Evolutionary conservation across 495 filamentous ascomycete genomes (phyloP), one percentile per base, ranked within the genome.

Genomic region (Podospora tetraspora): DNA sequence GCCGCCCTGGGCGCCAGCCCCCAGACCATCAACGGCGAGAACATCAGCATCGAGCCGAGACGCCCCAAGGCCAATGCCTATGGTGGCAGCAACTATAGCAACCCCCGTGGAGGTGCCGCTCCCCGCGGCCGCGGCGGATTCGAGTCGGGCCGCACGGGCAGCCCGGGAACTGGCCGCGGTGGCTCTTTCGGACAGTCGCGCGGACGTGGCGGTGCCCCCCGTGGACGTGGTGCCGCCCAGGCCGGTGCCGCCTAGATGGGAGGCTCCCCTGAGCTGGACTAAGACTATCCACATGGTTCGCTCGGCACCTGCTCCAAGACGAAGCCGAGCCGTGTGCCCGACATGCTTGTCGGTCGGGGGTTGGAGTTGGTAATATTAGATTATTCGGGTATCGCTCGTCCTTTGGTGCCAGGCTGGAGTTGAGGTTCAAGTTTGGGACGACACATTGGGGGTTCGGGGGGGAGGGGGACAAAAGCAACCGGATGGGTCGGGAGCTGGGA

Each of bases 11-110:
- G 85, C 66, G 91, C 88, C 67, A 98, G 95, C 82, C 94, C 96
- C 11, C 93, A 95, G 81, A 84, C 85, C 60, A 87, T 99, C 64
- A 90, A 87, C 65, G 89, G 86, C 74, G 91, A 96, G 79, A 88
- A 87, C 72, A 87, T 99, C 71, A 79, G 84, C 66, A 91, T 99
- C 30, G 96, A 98, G 78, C 92, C 94, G 78, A 94, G 95, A 71
- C 92, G 92, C 66, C 84, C 90, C 63, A 92, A 91, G 76, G 81
- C 89, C 30, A 85, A 81, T 69, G 86, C 85, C 57, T 92, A 86
- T 66, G 87, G 86, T 71, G 85, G 86, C 66, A 84, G 83, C 75
- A 87, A 87, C 77, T 91, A 88, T 77, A 84, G 82, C 61, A 74
- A 84, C 67, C 81, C 86, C 62, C 86, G 90, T 63, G 88, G 89